Evolutionary conservation across 2,329 filamentous ascomycete species (phyloP), one percentile per base, ranked within the genome.

Genomic region (Aspergillus piperis): DNA sequence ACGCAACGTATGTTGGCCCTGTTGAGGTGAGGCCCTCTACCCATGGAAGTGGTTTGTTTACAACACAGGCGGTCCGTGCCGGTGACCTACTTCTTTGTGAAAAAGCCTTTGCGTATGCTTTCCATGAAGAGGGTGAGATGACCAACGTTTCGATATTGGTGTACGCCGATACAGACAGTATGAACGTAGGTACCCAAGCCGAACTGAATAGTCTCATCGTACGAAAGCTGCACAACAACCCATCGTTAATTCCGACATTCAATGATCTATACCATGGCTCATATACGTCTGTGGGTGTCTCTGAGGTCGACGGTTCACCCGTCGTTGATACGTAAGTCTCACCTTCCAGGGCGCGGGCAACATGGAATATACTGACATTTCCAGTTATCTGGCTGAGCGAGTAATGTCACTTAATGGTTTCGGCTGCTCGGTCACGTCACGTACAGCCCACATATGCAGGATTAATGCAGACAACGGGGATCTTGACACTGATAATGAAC

Each of bases 1-100:
- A 75, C 58, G 81, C 80, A 0, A 83, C 78, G 1, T 86, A 77
- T 61, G 72, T 73, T 7, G 71, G 68, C 0, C 75, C 77, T 0
- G 79, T 84, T 1, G 69, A 75, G 47, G 64, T 85, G 0, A 78
- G 74, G 36, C 47, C 68, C 6, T 79, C 80, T 1, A 77, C 71
- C 8, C 74, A 77, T 17, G 83, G 83, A 2, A 75, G 77, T 2
- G 84, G 84, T 0, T 69, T 86, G 0, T 87, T 86, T 64, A 82
- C 80, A 0, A 83, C 78, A 0, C 70, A 73, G 19, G 65, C 73
- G 0, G 80, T 86, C 2, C 73, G 75, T 39, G 77, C 80, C 0
- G 84, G 84, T 0, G 80, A 85, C 3, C 71, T 86, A 2, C 68
- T 87, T 0, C 64, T 86, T 1, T 86, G 82, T 50, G 84, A 86